phyloP scores from a whole-genome alignment of 306 rosid genomes.

The Vigna angularis region DNA sequence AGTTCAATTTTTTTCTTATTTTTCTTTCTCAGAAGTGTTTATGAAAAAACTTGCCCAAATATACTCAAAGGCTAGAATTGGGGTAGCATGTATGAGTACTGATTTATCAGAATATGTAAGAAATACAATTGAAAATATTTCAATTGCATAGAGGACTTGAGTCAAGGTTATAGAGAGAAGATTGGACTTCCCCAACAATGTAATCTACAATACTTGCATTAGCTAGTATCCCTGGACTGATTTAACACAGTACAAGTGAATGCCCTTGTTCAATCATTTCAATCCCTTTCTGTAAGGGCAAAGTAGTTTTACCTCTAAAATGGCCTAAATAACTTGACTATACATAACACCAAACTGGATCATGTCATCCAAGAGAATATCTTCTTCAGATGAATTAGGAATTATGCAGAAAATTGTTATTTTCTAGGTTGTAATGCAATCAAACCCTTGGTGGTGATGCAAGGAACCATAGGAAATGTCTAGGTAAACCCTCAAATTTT shows the following conservation, averaged over 20 bases:
- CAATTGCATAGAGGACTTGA: neutral
- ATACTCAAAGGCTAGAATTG: neutral
- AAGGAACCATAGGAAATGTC: neutral
- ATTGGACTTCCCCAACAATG: neutral
- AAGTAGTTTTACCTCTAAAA: constrained; percentile 10
- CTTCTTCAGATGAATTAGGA: neutral
- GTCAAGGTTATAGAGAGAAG: neutral
- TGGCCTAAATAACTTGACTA: neutral
- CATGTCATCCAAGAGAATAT: neutral
- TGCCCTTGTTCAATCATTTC: neutral
- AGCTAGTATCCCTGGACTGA: neutral
- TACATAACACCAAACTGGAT: neutral
- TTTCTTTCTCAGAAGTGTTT: too few species aligned
- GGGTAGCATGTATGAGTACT: neutral
- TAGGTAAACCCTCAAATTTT: neutral
- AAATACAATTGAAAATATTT: neutral
- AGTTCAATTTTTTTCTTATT: too few species aligned
- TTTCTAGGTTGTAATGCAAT: neutral
- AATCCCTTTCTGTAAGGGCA: neutral
- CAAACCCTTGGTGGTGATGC: constrained; percentile 20
- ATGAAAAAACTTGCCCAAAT: too few species aligned
- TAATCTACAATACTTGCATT: neutral
- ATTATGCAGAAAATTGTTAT: neutral
- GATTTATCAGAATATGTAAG: neutral
- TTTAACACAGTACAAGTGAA: neutral